Conservation (phyloP, 176 grass and related monocot species). For the Zizania latifolia region DNA sequence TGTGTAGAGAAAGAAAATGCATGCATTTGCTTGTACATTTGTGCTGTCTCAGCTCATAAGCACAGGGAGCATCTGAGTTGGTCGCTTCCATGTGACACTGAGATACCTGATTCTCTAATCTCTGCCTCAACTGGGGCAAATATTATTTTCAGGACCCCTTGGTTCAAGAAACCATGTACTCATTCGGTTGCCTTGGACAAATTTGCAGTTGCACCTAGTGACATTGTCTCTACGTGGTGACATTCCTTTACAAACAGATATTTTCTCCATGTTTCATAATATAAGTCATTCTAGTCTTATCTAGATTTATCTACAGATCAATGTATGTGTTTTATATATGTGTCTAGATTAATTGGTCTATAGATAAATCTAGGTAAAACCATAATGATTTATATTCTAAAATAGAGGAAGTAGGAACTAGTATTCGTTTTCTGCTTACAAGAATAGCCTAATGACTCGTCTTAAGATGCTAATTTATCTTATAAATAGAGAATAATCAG, state of each 20-base stretch:
- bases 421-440: not conserved
- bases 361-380: too few species aligned
- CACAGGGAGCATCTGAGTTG: constrained; percentile 26
- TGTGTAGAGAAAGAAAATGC: not conserved
- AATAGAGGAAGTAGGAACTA: too few species aligned
- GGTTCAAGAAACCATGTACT: not conserved
- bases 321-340: too few species aligned
- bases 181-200: not conserved
- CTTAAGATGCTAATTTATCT: not conserved
- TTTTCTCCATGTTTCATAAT: too few species aligned
- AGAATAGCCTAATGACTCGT: not conserved
- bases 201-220: too few species aligned
- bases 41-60: constrained; percentile 14
- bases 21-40: constrained; percentile 15
- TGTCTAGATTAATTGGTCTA: too few species aligned
- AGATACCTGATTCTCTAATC: constrained; percentile 14
- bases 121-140: not conserved
- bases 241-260: too few species aligned
- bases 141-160: not conserved
- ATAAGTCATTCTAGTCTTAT: too few species aligned
- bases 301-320: too few species aligned
- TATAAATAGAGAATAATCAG: not conserved
- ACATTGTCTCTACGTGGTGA: too few species aligned
- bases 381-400: too few species aligned
- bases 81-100: constrained; percentile 36